phyloP scores from a whole-genome alignment of 345 rosid genomes.

The Cardamine chenopodiifolia region DNA sequence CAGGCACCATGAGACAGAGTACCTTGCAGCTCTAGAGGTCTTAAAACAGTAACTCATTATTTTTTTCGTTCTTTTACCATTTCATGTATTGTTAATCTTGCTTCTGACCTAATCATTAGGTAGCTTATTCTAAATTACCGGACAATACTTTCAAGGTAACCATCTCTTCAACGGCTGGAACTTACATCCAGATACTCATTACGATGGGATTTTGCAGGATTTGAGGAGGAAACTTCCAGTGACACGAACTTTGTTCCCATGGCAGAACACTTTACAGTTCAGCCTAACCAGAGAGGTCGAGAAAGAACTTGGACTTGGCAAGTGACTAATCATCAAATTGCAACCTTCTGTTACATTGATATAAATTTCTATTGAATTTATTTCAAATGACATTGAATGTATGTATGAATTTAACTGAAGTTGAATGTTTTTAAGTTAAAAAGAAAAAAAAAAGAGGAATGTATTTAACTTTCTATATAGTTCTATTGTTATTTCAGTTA shows the following conservation, averaged over 20 bases:
- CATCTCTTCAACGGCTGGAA: background rate
- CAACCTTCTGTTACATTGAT: background rate
- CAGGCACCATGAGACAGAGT: slow-evolving; percentile 90
- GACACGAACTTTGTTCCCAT: slow-evolving; percentile 89
- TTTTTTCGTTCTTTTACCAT: background rate
- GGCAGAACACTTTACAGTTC: slow-evolving; percentile 89
- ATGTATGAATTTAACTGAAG: too few relatives aligned
- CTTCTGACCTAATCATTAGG: slow-evolving; percentile 52
- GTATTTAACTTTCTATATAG: too few relatives aligned
- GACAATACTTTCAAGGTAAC: slow-evolving; percentile 94
- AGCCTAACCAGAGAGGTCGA: slow-evolving; percentile 91
- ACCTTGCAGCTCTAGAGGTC: slow-evolving; percentile 90
- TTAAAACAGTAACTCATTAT: slow-evolving; percentile 10
- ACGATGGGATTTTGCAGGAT: slow-evolving; percentile 56
- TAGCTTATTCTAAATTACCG: slow-evolving; percentile 85
- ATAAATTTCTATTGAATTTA: too few relatives aligned
- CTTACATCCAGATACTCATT: background rate
- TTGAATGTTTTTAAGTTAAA: too few relatives aligned
- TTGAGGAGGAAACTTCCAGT: slow-evolving; percentile 97
- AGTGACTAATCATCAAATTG: slow-evolving; percentile 46
- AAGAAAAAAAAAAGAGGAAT: too few relatives aligned
- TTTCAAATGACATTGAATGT: too few relatives aligned
- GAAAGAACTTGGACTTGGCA: slow-evolving; percentile 85
- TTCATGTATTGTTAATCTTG: slow-evolving; percentile 3
- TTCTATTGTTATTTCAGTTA: too few relatives aligned